Evolutionary conservation across 495 filamentous ascomycete species (phyloP).

Genomic region (Neurospora sp.): DNA sequence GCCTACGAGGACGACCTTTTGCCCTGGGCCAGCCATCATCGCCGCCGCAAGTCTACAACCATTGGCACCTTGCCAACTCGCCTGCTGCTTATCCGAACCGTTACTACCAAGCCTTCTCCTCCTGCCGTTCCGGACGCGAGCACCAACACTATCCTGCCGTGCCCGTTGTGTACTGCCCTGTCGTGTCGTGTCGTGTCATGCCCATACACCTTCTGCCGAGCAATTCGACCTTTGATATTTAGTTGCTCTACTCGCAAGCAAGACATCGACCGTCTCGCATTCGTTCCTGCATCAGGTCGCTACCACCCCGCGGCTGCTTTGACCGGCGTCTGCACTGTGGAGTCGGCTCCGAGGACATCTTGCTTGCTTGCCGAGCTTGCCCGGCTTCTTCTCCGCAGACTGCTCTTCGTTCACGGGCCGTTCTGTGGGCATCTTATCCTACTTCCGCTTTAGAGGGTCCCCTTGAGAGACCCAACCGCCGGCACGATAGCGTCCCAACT

Average conservation of each 20-base stretch:
- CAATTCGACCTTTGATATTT: slow-evolving; percentile 4
- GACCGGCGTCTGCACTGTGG: slow-evolving; percentile 19
- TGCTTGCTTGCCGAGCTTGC: not conserved
- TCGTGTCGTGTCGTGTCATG: not conserved
- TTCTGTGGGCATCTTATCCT: not conserved
- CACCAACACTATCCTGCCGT: not conserved
- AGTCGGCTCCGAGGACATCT: slow-evolving; percentile 16
- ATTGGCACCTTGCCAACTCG: not conserved
- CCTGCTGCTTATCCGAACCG: not conserved
- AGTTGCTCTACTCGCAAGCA: slow-evolving; percentile 6
- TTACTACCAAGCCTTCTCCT: not conserved
- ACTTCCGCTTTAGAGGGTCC: slow-evolving; percentile 17
- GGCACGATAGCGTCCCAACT: slow-evolving; percentile 41
- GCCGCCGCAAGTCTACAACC: not conserved
- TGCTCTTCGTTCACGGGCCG: not conserved
- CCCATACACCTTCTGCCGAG: not conserved
- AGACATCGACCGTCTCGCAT: not conserved
- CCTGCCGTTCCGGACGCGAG: not conserved
- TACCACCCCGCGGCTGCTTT: slow-evolving; percentile 17
- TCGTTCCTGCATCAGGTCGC: slow-evolving; percentile 11
- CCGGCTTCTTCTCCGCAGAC: not conserved
- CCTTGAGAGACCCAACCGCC: slow-evolving; percentile 28
- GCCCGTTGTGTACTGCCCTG: not conserved
- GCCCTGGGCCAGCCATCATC: not conserved
- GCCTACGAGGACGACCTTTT: not conserved